phyloP scores from a whole-genome alignment of 1,284 basidiomycete genomes.

The Mycosarcoma maydis region DNA sequence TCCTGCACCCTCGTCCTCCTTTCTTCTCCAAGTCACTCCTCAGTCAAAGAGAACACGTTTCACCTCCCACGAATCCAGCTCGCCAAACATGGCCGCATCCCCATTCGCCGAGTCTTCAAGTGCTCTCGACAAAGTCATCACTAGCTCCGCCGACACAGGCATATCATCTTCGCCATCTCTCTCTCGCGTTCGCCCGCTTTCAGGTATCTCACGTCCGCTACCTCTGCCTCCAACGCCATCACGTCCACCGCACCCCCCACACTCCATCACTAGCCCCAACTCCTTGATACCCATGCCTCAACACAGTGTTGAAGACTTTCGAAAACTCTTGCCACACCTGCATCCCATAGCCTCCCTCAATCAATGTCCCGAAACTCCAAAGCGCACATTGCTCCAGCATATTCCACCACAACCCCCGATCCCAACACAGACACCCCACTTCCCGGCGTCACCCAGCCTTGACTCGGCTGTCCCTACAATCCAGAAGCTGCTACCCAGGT shows the following conservation, averaged over 20 bases:
- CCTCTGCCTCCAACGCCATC: conserved; percentile 21
- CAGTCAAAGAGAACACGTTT: conserved; percentile 24
- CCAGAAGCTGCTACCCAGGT: conserved; percentile 3
- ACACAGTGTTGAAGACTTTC: conserved; percentile 24
- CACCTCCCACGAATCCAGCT: neutral
- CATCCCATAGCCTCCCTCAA: neutral
- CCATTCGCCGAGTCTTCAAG: conserved; percentile 4
- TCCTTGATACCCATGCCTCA: conserved; percentile 32
- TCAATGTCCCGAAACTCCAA: neutral
- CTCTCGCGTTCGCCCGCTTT: conserved; percentile 24
- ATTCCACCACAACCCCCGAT: conserved; percentile 23
- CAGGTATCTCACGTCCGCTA: conserved; percentile 22
- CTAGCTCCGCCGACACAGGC: conserved; percentile 8
- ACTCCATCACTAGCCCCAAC: neutral
- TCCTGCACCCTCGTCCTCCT: conserved; percentile 14
- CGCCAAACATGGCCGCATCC: neutral
- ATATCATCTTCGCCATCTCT: conserved; percentile 7
- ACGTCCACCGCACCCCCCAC: conserved; percentile 10
- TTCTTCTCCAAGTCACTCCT: conserved; percentile 8
- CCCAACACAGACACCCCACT: neutral
- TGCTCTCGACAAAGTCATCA: neutral
- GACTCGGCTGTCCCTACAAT: neutral
- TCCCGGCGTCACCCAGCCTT: neutral
- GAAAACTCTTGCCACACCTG: conserved; percentile 17
- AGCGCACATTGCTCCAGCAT: conserved; percentile 19